These are phyloP conservation scores for Cymbidium sinense DNA, from an alignment of 106 monocot species.

Conservation along the genomic window DNA sequence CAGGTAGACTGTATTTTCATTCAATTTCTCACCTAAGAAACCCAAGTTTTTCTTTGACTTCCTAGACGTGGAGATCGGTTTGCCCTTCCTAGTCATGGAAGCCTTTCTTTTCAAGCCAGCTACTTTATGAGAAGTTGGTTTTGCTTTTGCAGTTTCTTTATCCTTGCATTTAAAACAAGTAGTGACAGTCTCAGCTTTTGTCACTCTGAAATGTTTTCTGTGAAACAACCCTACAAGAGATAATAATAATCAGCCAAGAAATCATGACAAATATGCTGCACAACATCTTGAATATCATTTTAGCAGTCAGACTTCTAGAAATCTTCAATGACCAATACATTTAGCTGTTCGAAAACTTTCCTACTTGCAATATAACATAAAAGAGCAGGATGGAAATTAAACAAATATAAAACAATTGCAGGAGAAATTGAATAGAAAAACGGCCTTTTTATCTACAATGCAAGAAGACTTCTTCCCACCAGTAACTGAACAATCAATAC, in stretches of 20 bases:
- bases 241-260: conserved; percentile 9
- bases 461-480: neutral
- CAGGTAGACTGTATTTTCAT: neutral
- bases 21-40: neutral
- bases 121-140: neutral
- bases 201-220: conserved; percentile 65
- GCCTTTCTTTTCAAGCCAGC: conserved; percentile 8
- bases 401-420: neutral
- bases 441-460: neutral
- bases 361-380: neutral
- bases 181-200: conserved; percentile 38
- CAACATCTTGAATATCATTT: neutral
- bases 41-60: conserved; percentile 8
- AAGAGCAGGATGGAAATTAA: neutral
- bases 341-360: neutral
- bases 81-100: conserved; percentile 2
- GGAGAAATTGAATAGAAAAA: neutral
- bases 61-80: neutral
- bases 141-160: conserved; percentile 17
- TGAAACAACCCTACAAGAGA: conserved; percentile 65
- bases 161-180: conserved; percentile 59
- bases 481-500: neutral
- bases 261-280: conserved; percentile 1
- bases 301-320: neutral
- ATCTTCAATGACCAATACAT: neutral